Conservation (phyloP, 1,139 yeast species). For the Saccharomyces hybrid region DNA sequence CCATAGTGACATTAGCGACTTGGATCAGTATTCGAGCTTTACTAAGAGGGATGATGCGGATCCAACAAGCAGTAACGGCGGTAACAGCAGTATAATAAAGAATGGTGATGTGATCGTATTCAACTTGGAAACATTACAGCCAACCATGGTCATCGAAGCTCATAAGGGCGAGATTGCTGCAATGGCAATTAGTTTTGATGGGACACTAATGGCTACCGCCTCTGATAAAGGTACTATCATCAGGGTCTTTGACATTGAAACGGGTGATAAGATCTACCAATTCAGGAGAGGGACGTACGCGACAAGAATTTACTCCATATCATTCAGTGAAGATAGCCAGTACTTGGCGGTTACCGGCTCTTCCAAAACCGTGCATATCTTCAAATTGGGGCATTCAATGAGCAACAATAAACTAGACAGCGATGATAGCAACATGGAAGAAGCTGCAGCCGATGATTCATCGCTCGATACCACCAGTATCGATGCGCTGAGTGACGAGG, state of each 20-base stretch:
- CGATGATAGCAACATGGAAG: constrained; percentile 31
- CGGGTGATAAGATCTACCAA: constrained; percentile 78
- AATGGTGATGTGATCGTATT: constrained; percentile 88
- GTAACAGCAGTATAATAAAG: constrained; percentile 32
- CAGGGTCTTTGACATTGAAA: constrained; percentile 75
- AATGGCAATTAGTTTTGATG: constrained; percentile 69
- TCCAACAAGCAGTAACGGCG: constrained; percentile 26
- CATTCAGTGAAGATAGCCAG: constrained; percentile 67
- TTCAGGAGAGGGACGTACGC: constrained; percentile 94
- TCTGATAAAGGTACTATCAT: constrained; percentile 93
- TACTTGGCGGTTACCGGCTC: constrained; percentile 81
- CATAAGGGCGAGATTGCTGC: constrained; percentile 83
- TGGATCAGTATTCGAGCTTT: background rate
- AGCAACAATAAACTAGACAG: constrained; percentile 8
- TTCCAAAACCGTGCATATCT: constrained; percentile 88
- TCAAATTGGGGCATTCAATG: constrained; percentile 42
- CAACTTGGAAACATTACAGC: constrained; percentile 69
- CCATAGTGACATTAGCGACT: background rate
- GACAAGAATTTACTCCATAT: constrained; percentile 74
- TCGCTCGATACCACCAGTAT: constrained; percentile 12
- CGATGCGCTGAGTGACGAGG: constrained; percentile 4
- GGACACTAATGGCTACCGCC: constrained; percentile 81
- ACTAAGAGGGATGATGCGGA: constrained; percentile 4
- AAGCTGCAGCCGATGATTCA: constrained; percentile 21
- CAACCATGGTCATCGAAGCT: constrained; percentile 85